Conservation (phyloP, 352 stramenopile genomes). For the Phytophthora cryptogea region DNA sequence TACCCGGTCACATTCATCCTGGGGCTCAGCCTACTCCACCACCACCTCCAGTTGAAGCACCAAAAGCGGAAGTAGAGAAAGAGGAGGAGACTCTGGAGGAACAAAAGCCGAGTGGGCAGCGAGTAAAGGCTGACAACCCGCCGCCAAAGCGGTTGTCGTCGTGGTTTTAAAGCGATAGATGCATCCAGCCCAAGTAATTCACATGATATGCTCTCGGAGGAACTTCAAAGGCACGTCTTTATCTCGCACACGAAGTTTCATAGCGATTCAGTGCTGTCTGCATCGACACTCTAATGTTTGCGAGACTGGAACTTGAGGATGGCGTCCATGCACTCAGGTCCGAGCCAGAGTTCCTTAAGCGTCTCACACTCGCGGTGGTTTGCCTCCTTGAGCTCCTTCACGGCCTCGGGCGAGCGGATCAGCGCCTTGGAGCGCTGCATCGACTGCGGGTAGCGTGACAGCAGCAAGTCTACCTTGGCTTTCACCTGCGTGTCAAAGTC, state of each 20-base stretch:
- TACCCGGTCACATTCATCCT: conserved; percentile 57
- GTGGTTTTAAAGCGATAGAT: conserved; percentile 45
- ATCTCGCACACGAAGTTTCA: background rate
- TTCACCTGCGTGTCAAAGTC: conserved; percentile 70
- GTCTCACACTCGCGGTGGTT: conserved; percentile 65
- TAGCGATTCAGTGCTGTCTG: background rate
- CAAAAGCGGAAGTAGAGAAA: conserved; percentile 3
- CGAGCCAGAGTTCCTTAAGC: conserved; percentile 77
- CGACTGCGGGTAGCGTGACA: conserved; percentile 67
- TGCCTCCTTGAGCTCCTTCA: conserved; percentile 59
- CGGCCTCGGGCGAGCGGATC: conserved; percentile 47
- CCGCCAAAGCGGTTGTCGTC: conserved; percentile 51
- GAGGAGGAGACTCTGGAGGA: conserved; percentile 4
- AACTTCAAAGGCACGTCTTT: no score
- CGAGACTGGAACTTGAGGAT: conserved; percentile 76
- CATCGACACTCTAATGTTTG: conserved; percentile 39
- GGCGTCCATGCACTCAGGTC: conserved; percentile 77
- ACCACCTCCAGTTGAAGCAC: conserved; percentile 11
- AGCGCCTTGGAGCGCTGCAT: conserved; percentile 69
- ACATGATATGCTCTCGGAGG: no score
- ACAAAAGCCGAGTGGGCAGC: conserved; percentile 18
- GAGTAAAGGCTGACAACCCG: conserved; percentile 20
- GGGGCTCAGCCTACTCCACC: conserved; percentile 10
- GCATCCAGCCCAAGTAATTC: background rate
- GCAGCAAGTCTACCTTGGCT: conserved; percentile 61